phyloP scores from a whole-genome alignment of 2,329 filamentous ascomycete genomes.

The Aspergillus chevalieri region DNA sequence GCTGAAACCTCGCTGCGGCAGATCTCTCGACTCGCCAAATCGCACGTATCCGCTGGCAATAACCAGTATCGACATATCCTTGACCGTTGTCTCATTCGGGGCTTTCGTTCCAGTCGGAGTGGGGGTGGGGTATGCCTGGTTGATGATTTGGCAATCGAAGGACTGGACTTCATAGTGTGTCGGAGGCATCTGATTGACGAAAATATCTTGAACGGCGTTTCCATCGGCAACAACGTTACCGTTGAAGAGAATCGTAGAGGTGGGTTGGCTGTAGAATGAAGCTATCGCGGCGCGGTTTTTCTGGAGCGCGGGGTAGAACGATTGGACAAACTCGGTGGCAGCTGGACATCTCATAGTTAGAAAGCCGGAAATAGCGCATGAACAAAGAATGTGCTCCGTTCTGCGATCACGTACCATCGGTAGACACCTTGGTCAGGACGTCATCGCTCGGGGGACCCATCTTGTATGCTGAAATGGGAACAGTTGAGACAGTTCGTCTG shows the following conservation, averaged over 20 bases:
- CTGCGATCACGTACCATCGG: slow-evolving; percentile 28
- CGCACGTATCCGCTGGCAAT: slow-evolving; percentile 66
- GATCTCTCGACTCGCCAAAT: slow-evolving; percentile 57
- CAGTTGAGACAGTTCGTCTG: neutral
- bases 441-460: slow-evolving; percentile 32
- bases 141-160: slow-evolving; percentile 72
- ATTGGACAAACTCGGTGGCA: slow-evolving; percentile 64
- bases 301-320: slow-evolving; percentile 71
- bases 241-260: slow-evolving; percentile 71
- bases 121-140: slow-evolving; percentile 59
- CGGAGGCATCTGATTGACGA: slow-evolving; percentile 58
- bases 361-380: neutral
- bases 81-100: slow-evolving; percentile 39
- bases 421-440: slow-evolving; percentile 35
- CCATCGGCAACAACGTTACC: slow-evolving; percentile 61
- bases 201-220: slow-evolving; percentile 60
- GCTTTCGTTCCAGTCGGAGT: slow-evolving; percentile 32
- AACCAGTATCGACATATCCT: slow-evolving; percentile 66
- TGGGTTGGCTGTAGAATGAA: slow-evolving; percentile 61
- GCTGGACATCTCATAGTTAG: slow-evolving; percentile 40
- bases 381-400: neutral
- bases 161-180: slow-evolving; percentile 68
- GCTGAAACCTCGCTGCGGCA: slow-evolving; percentile 64
- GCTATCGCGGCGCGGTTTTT: slow-evolving; percentile 52
- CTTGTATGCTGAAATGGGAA: neutral